These are phyloP conservation scores for Gossypium ekmanianum DNA, from an alignment of 345 rosid genomes.

Conservation along the genomic window DNA sequence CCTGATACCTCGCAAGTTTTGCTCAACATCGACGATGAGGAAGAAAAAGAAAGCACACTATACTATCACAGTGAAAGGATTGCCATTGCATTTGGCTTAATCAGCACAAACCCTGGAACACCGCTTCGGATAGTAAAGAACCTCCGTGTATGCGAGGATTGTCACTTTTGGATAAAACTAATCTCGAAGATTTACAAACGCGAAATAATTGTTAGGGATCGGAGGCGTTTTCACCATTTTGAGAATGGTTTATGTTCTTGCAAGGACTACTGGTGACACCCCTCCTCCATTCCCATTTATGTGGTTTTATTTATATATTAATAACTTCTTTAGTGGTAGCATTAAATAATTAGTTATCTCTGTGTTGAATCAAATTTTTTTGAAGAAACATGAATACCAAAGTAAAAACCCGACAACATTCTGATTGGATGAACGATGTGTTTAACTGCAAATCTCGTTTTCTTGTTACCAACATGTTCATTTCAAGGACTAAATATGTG, in stretches of 20 bases:
- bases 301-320: not conserved
- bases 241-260: conserved; percentile 40
- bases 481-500: not conserved
- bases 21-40: conserved; percentile 53
- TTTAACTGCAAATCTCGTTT: not conserved
- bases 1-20: conserved; percentile 50
- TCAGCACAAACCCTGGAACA: conserved; percentile 45
- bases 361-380: conserved; percentile 21
- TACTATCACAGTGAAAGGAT: conserved; percentile 71
- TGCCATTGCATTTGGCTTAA: conserved; percentile 58
- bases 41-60: conserved; percentile 46
- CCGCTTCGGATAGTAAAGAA: conserved; percentile 58
- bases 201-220: conserved; percentile 50
- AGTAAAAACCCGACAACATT: not conserved
- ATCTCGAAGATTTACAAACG: conserved; percentile 54
- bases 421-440: not conserved
- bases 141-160: conserved; percentile 63
- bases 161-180: conserved; percentile 61
- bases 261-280: conserved; percentile 12
- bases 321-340: not conserved
- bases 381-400: not conserved
- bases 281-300: not conserved
- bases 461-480: not conserved
- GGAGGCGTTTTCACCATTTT: conserved; percentile 72
- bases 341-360: not conserved